phyloP scores from a whole-genome alignment of 2,329 filamentous ascomycete genomes.

The Xylaria sp. region DNA sequence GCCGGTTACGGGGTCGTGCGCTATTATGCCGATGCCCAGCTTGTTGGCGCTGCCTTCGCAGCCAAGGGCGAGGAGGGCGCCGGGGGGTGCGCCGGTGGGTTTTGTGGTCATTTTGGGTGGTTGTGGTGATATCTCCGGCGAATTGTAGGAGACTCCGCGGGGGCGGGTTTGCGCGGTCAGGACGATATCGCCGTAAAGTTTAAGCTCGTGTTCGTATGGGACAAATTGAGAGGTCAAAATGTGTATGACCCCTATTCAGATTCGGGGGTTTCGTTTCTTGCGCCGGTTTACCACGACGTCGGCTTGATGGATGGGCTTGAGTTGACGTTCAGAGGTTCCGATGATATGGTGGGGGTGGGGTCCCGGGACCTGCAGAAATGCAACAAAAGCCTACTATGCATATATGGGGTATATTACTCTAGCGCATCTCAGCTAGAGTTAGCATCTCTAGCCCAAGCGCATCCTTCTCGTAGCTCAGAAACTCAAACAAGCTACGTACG shows the following conservation, averaged over 20 bases:
- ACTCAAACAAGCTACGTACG: not conserved
- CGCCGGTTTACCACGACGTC: not conserved
- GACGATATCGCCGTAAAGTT: not conserved
- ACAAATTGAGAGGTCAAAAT: not conserved
- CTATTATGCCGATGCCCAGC: constrained; percentile 87
- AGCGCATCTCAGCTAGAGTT: not conserved
- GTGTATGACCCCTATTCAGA: too few species aligned
- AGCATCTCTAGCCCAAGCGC: not conserved
- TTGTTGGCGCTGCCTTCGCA: constrained; percentile 96
- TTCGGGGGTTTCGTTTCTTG: too few species aligned
- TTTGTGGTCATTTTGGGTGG: constrained; percentile 6
- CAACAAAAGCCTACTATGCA: constrained; percentile 9
- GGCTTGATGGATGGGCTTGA: constrained; percentile 15
- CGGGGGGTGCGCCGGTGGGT: not conserved
- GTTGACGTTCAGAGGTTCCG: constrained; percentile 3
- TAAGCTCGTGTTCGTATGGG: not conserved
- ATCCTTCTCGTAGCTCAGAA: not conserved
- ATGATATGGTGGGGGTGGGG: constrained; percentile 17
- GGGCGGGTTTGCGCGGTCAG: not conserved
- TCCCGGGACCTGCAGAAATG: not conserved
- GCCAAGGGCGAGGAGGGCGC: constrained; percentile 49
- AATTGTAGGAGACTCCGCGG: not conserved
- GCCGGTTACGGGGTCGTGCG: constrained; percentile 56
- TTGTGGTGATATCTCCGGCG: not conserved
- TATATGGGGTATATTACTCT: not conserved